phyloP scores from a whole-genome alignment of 2,329 filamentous ascomycete genomes.

The Colletotrichum liriopes region DNA sequence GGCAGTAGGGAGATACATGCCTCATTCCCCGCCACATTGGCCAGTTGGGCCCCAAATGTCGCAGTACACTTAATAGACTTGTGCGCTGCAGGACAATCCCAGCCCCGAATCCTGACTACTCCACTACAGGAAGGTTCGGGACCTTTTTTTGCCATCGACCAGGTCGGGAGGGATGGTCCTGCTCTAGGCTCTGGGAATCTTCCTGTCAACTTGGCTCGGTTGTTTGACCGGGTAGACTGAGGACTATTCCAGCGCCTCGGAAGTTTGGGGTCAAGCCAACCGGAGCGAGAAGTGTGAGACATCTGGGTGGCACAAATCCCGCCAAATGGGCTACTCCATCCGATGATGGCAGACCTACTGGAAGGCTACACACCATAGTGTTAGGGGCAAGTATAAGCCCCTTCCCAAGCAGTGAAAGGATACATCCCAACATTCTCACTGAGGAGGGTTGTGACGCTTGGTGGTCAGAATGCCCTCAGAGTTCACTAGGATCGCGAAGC shows the following conservation, averaged over 20 bases:
- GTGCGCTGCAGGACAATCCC: conserved; percentile 25
- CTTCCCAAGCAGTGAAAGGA: too few relatives aligned
- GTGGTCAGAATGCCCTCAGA: too few relatives aligned
- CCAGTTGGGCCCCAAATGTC: conserved; percentile 27
- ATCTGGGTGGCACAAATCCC: conserved; percentile 19
- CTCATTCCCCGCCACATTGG: conserved; percentile 26
- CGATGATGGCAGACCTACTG: conserved; percentile 20
- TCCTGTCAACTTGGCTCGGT: not conserved
- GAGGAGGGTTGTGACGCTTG: too few relatives aligned
- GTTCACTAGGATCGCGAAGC: too few relatives aligned
- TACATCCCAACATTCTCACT: too few relatives aligned
- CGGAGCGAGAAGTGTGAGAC: conserved; percentile 27
- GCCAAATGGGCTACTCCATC: conserved; percentile 34
- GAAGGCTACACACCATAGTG: conserved; percentile 22
- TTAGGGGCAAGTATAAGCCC: too few relatives aligned
- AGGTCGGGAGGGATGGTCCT: not conserved
- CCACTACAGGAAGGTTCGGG: not conserved
- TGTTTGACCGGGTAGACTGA: not conserved
- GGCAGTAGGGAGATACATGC: conserved; percentile 34
- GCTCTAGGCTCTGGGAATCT: not conserved
- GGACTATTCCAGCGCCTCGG: conserved; percentile 2
- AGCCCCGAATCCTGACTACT: conserved; percentile 15
- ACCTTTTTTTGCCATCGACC: not conserved
- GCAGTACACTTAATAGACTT: conserved; percentile 24
- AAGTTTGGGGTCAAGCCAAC: conserved; percentile 8